A percentile compares a stretch with the other conserved stretches of the same genome.
These are phyloP conservation scores for Begonia masoniana DNA, from an alignment of 306 rosid species.

Conservation along the genomic window DNA sequence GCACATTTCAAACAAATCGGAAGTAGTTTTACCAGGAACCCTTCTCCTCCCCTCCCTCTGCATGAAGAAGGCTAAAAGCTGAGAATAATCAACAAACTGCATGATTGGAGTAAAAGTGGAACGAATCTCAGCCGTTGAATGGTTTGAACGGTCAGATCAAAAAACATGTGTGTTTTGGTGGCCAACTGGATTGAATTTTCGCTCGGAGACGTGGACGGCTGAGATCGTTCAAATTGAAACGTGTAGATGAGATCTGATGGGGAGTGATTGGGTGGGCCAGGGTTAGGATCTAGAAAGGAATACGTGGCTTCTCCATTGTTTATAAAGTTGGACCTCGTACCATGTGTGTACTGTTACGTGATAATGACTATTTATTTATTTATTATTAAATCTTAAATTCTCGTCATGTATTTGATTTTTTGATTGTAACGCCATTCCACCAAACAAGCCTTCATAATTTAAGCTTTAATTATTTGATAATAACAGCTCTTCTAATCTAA, in stretches of 20 bases:
- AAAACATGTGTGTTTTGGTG: conserved; percentile 26
- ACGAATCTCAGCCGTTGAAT: conserved; percentile 27
- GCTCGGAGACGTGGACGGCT: conserved; percentile 56
- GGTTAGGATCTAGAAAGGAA: conserved; percentile 1
- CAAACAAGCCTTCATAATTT: no score
- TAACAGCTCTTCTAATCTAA: no score
- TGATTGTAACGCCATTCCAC: no score
- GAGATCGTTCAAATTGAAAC: conserved; percentile 12
- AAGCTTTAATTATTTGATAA: no score
- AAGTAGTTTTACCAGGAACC: conserved; percentile 2
- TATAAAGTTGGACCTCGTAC: conserved; percentile 6
- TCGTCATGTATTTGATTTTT: no score
- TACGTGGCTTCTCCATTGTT: conserved; percentile 37
- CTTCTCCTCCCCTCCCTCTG: background rate
- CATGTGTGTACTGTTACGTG: background rate
- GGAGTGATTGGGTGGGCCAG: conserved; percentile 28
- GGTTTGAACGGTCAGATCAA: conserved; percentile 1
- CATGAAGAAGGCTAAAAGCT: background rate
- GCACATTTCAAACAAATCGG: conserved; percentile 6
- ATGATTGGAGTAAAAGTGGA: conserved; percentile 8
- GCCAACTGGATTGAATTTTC: conserved; percentile 26
- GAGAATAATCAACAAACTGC: background rate
- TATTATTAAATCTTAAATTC: no score
- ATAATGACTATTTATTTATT: no score
- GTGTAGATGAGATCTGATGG: conserved; percentile 25